Evolutionary conservation across 2,329 filamentous ascomycete species (phyloP).

Genomic region (Neofusicoccum kwambonambiense): DNA sequence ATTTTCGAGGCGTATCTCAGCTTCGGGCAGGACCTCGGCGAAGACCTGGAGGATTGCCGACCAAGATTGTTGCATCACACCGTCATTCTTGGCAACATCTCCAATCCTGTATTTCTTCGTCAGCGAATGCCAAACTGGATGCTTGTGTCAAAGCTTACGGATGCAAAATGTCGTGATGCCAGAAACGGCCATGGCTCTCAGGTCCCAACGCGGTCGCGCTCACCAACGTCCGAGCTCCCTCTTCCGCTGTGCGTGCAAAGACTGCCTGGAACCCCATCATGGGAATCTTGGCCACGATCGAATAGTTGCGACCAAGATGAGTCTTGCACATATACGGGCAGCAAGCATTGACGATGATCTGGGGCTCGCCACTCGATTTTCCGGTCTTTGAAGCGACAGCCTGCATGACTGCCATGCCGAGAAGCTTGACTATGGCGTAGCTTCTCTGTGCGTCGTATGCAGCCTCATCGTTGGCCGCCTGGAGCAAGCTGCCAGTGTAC

Average conservation of each 20-base stretch:
- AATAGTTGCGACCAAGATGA: constrained; percentile 16
- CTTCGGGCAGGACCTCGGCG: too few relatives aligned
- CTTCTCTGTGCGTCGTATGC: constrained; percentile 15
- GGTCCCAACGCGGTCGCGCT: constrained; percentile 35
- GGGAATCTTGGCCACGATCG: constrained; percentile 21
- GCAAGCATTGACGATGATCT: constrained; percentile 18
- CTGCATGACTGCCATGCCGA: constrained; percentile 35
- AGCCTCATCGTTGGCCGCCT: background rate
- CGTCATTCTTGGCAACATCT: too few relatives aligned
- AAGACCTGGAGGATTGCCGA: too few relatives aligned
- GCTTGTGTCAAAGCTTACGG: constrained; percentile 20
- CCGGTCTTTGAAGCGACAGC: background rate
- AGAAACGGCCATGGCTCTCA: constrained; percentile 34
- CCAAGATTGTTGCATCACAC: too few relatives aligned
- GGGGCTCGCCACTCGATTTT: constrained; percentile 17
- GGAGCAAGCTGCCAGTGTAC: background rate
- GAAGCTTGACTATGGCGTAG: constrained; percentile 35
- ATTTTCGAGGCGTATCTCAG: too few relatives aligned
- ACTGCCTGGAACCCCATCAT: constrained; percentile 22
- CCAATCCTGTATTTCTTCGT: too few relatives aligned
- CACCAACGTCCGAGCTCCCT: constrained; percentile 41
- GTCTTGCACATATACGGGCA: constrained; percentile 21
- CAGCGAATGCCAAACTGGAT: too few relatives aligned
- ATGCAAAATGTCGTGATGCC: constrained; percentile 33
- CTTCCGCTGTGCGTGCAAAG: constrained; percentile 39